Evolutionary conservation across 768 basidiomycete genomes (phyloP).

Genomic region (Mycena metata): DNA sequence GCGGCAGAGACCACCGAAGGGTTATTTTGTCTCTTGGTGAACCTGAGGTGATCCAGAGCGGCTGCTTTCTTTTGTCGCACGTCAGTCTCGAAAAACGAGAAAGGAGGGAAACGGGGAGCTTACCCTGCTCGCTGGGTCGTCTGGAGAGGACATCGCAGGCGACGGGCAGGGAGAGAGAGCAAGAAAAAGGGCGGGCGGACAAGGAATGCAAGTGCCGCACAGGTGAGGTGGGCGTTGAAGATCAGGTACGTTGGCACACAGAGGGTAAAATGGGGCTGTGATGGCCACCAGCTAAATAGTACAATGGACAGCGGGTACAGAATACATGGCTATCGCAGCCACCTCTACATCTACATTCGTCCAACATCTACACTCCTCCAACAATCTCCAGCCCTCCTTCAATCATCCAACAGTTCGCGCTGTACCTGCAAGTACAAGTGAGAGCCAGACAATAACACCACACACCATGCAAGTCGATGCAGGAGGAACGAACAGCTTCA

Average conservation of each 20-base stretch:
- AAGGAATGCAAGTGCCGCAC: not conserved
- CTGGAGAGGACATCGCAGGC: slow-evolving; percentile 25
- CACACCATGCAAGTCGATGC: too few species aligned
- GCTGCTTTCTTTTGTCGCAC: slow-evolving; percentile 40
- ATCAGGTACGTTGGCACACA: slow-evolving; percentile 5
- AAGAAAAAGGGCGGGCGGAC: slow-evolving; percentile 22
- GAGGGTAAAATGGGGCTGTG: slow-evolving; percentile 17
- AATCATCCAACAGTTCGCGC: too few species aligned
- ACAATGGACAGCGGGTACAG: slow-evolving; percentile 14
- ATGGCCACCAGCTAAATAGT: slow-evolving; percentile 21
- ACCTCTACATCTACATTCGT: not conserved
- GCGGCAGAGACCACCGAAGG: slow-evolving; percentile 45
- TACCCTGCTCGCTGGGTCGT: slow-evolving; percentile 28
- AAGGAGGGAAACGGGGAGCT: slow-evolving; percentile 32
- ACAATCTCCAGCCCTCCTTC: too few species aligned
- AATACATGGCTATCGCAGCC: not conserved
- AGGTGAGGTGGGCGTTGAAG: not conserved
- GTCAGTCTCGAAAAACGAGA: slow-evolving; percentile 43
- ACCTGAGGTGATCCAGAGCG: slow-evolving; percentile 63
- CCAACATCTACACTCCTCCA: too few species aligned
- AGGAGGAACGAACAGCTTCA: too few species aligned
- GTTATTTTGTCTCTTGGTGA: slow-evolving; percentile 54
- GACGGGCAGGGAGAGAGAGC: slow-evolving; percentile 23
- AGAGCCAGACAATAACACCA: too few species aligned
- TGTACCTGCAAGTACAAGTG: too few species aligned